A percentile compares a stretch with the other conserved stretches of the same genome.
phyloP scores from a whole-genome alignment of 345 rosid genomes.

The Rhodamnia rubescens region DNA sequence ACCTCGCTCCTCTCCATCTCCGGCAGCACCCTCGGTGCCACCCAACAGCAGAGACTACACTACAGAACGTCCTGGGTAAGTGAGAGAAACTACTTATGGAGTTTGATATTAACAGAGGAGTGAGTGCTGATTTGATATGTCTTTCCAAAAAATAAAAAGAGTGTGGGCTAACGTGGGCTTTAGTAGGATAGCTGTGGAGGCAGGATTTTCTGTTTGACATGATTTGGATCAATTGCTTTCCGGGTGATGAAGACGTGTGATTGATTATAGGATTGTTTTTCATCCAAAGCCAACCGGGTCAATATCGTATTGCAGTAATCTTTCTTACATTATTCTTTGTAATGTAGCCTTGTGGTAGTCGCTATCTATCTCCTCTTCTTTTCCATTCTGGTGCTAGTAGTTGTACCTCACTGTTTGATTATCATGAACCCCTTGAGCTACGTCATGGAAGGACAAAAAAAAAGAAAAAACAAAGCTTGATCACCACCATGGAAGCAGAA shows the following conservation, averaged over 20 bases:
- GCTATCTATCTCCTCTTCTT: not conserved
- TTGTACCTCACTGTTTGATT: not conserved
- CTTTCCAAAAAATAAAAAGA: not conserved
- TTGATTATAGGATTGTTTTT: not conserved
- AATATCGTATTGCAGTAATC: not conserved
- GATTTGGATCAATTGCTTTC: not conserved
- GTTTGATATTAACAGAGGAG: not conserved
- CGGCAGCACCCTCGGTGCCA: not conserved
- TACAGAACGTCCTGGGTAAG: not conserved
- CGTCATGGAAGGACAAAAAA: not conserved
- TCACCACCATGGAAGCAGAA: not conserved
- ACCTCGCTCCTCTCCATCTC: not conserved
- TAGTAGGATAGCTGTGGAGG: not conserved
- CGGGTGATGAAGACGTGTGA: not conserved
- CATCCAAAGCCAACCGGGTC: conserved; percentile 1
- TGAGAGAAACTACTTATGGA: not conserved
- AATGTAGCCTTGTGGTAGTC: not conserved
- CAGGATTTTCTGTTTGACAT: not conserved
- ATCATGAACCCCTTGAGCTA: not conserved
- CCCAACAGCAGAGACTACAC: not conserved
- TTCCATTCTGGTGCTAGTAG: not conserved
- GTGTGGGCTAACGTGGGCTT: not conserved
- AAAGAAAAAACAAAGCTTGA: not conserved
- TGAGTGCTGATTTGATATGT: not conserved
- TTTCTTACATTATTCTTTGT: not conserved